Evolutionary conservation across 2,329 filamentous ascomycete species (phyloP), one percentile per base, ranked within the genome.

Genomic region (Dendrostoma leiphaemia): DNA sequence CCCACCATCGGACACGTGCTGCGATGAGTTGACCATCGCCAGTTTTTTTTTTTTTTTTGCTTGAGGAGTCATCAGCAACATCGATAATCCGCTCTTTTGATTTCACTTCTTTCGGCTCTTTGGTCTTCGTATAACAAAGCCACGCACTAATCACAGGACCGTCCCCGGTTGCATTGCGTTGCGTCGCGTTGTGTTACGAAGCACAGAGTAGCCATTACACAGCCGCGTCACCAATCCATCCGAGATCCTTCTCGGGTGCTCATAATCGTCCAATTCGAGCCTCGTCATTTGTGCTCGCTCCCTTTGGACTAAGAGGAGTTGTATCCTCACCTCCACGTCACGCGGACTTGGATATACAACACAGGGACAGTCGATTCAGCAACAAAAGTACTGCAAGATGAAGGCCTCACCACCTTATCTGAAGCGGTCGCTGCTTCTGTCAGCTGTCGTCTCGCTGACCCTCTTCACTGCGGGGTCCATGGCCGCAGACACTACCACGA

Each of bases 351-450:
- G n/a, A n/a, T n/a, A n/a, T n/a, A n/a, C n/a, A n/a, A n/a, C n/a
- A n/a, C n/a, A n/a, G 15, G 45, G 10, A 24, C 31, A 24, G 12
- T 15, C 32, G 10, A 17, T 15, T 46, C 32, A n/a, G 21, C 31
- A 41, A 24, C 1, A n/a, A 13, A 19, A 31, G 12, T 21, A 51
- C 40, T 56, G 28, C 60, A 60, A 57, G 31, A 70, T 70, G 69
- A 56, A 53, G 32, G 57, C 60, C 35, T 58, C 67, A 59, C 62
- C 60, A 38, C 50, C 64, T 37, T 67, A 66, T 40, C 53, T 67
- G 63, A 67, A 63, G 67, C 68, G 67, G 37, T 63, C 63, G 59
- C 63, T 71, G 57, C 62, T 71, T 51, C 57, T 67, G 17, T 61
- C 66, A 2, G 51, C 63, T 24, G 53, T 69, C 35, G 51, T 64